These are phyloP conservation scores for Gloeopeniophorella convolvens DNA, from an alignment of 768 basidiomycete genomes.

Conservation along the genomic window DNA sequence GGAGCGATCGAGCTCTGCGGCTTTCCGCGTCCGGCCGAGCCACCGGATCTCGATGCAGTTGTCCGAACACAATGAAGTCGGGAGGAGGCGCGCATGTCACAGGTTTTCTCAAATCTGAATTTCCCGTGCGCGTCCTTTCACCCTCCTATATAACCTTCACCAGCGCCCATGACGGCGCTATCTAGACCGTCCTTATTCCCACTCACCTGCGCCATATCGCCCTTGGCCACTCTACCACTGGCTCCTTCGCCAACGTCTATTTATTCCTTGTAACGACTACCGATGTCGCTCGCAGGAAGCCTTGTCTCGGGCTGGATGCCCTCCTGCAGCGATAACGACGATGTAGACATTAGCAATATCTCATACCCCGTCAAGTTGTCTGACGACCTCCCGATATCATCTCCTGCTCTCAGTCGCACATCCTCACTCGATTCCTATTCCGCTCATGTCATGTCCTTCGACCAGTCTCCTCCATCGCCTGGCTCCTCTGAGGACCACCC, in stretches of 20 bases:
- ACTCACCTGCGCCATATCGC: neutral
- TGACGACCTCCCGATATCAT: neutral
- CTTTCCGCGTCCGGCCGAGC: neutral
- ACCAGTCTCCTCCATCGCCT: slow-evolving; percentile 6
- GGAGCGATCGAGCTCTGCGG: slow-evolving; percentile 12
- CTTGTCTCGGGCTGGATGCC: slow-evolving; percentile 20
- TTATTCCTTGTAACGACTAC: slow-evolving; percentile 14
- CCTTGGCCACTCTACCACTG: neutral
- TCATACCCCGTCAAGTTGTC: slow-evolving; percentile 7
- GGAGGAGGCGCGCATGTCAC: neutral
- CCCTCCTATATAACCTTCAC: slow-evolving; percentile 16
- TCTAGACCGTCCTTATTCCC: neutral
- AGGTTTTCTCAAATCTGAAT: neutral
- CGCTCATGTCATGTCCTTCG: neutral
- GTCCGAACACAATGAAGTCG: slow-evolving; percentile 12
- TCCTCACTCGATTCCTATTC: slow-evolving; percentile 12
- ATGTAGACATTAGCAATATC: slow-evolving; percentile 11
- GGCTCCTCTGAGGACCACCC: slow-evolving; percentile 9
- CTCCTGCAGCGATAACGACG: slow-evolving; percentile 17
- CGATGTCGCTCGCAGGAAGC: slow-evolving; percentile 17
- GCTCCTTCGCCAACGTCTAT: slow-evolving; percentile 3
- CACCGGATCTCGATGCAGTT: slow-evolving; percentile 17
- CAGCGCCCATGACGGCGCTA: neutral
- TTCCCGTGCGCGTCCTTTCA: neutral
- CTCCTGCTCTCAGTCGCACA: slow-evolving; percentile 9